Conservation (phyloP, 805 yeast species). For the Metschnikowia borealis region DNA sequence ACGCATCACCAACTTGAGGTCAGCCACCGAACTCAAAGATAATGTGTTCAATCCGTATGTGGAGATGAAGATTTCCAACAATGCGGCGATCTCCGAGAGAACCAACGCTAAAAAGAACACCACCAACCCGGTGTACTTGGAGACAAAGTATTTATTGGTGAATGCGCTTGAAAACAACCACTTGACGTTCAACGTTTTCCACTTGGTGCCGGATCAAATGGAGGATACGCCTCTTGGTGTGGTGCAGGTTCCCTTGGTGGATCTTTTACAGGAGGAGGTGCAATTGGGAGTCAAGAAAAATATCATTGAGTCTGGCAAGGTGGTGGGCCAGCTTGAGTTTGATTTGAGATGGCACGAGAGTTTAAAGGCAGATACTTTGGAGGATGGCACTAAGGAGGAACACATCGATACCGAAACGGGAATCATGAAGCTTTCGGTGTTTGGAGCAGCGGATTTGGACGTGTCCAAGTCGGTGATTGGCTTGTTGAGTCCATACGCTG, state of each 20-base stretch:
- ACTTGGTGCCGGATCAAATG: slow-evolving; percentile 50
- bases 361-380: slow-evolving; percentile 40
- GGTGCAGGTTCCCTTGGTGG: slow-evolving; percentile 53
- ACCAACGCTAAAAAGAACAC: slow-evolving; percentile 57
- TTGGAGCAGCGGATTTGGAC: slow-evolving; percentile 59
- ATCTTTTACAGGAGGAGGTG: slow-evolving; percentile 52
- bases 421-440: slow-evolving; percentile 59
- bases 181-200: slow-evolving; percentile 50
- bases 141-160: slow-evolving; percentile 57
- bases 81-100: slow-evolving; percentile 43
- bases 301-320: slow-evolving; percentile 47
- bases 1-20: slow-evolving; percentile 48
- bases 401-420: slow-evolving; percentile 67
- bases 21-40: slow-evolving; percentile 37
- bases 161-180: slow-evolving; percentile 51
- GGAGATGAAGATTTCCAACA: slow-evolving; percentile 33
- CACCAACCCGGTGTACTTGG: slow-evolving; percentile 62
- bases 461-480: slow-evolving; percentile 47
- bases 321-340: slow-evolving; percentile 56
- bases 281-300: slow-evolving; percentile 42
- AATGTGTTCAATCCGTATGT: slow-evolving; percentile 55
- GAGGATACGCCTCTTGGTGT: slow-evolving; percentile 48
- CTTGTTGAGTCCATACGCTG: slow-evolving; percentile 63
- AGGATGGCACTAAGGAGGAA: slow-evolving; percentile 47
- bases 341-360: slow-evolving; percentile 52